Evolutionary conservation across 1,284 basidiomycete genomes (phyloP), one percentile per base, ranked within the genome.

Genomic region (Apiotrichum veenhuisii): DNA sequence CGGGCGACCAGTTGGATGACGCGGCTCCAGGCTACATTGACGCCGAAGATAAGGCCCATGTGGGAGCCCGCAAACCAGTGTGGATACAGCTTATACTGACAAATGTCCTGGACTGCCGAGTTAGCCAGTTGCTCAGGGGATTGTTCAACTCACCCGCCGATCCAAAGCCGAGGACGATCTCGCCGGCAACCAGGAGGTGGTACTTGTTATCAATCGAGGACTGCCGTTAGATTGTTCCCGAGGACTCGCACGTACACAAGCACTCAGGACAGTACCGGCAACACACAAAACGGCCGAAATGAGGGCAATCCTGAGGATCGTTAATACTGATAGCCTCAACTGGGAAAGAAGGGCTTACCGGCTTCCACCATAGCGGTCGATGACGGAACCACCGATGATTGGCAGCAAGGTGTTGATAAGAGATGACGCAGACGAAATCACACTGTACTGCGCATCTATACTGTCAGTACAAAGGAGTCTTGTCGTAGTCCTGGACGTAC

Each of bases 351-450:
- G 5, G 11, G 7, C 67, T 54, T 42, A 68, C 65, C 66, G 66
- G 1, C 63, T 67, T 2, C 63, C 69, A 15, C 73, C 78, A 58
- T 71, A 77, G 45, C 74, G 73, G 61, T 80, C 78, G 58, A 79
- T 76, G 15, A 71, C 62, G 37, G 77, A 66, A 41, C 78, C 79
- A 1, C 74, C 73, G 11, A 80, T 67, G 54, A 79, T 72, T 3
- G 79, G 79, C 7, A 79, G 62, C 18, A 78, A 54, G 3, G 73
- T 74, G 55, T 78, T 78, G 65, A 77, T 68, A 15, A 78, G 67
- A 41, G 63, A 68, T 7, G 67, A 63, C 1, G 76, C 72, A 7
- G 72, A 73, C 3, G 72, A 54, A 59, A 78, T 71, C n/a, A 71
- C 66, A 15, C 74, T 72, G 59, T 73, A 78, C 46, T 76, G 73